Evolutionary conservation across 805 yeast species (phyloP).

Genomic region (Zygosaccharomyces siamensis): DNA sequence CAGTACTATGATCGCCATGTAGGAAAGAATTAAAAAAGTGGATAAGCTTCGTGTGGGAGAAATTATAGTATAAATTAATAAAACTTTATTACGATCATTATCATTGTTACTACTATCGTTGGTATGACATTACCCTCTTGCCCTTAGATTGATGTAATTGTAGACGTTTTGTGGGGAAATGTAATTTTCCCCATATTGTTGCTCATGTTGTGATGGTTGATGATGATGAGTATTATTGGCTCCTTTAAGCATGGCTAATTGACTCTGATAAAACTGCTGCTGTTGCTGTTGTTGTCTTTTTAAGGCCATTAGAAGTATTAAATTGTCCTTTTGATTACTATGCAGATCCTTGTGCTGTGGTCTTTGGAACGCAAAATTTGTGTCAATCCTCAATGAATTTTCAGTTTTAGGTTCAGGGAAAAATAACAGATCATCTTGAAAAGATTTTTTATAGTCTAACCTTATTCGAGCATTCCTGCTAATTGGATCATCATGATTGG

Average conservation of each 20-base stretch:
- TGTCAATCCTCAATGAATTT: not conserved
- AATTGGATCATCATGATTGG: slow-evolving; percentile 18
- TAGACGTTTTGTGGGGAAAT: slow-evolving; percentile 5
- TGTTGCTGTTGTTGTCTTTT: slow-evolving; percentile 22
- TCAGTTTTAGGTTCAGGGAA: slow-evolving; percentile 22
- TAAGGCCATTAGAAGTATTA: slow-evolving; percentile 19
- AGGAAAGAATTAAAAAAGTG: not conserved
- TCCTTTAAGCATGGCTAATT: slow-evolving; percentile 8
- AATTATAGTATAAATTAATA: not conserved
- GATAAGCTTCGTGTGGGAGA: not conserved
- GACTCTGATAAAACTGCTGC: slow-evolving; percentile 10
- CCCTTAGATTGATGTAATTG: slow-evolving; percentile 8
- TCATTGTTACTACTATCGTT: not conserved
- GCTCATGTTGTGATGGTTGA: slow-evolving; percentile 5
- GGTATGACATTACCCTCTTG: slow-evolving; percentile 2
- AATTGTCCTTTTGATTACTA: slow-evolving; percentile 15
- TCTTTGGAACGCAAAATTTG: slow-evolving; percentile 6
- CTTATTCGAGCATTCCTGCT: slow-evolving; percentile 27
- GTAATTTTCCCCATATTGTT: slow-evolving; percentile 10
- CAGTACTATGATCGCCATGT: slow-evolving; percentile 32
- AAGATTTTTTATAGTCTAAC: slow-evolving; percentile 28
- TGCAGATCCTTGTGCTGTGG: slow-evolving; percentile 12
- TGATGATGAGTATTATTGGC: slow-evolving; percentile 6
- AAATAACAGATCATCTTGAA: slow-evolving; percentile 28
- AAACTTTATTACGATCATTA: not conserved